These are phyloP conservation scores for Oehlia diaphana DNA, from an alignment of 192 early-diverging fungal species.

Conservation along the genomic window DNA sequence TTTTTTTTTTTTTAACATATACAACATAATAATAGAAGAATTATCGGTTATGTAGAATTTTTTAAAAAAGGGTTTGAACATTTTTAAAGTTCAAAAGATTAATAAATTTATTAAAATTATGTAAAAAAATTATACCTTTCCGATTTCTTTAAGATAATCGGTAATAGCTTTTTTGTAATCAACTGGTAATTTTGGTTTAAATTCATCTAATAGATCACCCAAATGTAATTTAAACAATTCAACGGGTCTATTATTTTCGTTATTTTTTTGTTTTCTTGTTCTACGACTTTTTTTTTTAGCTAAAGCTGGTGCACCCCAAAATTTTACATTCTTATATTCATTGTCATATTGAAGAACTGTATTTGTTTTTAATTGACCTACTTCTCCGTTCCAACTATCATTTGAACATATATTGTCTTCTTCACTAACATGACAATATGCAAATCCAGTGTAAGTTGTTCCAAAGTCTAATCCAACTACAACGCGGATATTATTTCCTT, in stretches of 20 bases:
- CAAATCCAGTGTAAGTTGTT: background rate
- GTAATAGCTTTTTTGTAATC: constrained; percentile 1
- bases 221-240: constrained; percentile 18
- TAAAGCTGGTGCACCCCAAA: constrained; percentile 3
- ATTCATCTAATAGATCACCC: background rate
- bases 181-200: background rate
- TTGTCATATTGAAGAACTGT: constrained; percentile 8
- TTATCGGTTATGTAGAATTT: no score
- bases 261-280: no score
- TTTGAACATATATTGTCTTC: background rate
- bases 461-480: constrained; percentile 12
- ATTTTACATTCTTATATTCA: background rate
- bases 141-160: constrained; percentile 1
- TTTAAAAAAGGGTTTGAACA: no score
- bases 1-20: no score
- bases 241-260: background rate
- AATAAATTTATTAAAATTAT: no score
- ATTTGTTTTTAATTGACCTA: background rate
- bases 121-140: background rate
- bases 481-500: background rate
- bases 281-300: background rate
- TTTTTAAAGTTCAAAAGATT: no score
- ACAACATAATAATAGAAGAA: no score
- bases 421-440: background rate
- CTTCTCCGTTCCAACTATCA: background rate